Evolutionary conservation across 768 basidiomycete genomes (phyloP).

Genomic region (Xerocomellus amylosporus): DNA sequence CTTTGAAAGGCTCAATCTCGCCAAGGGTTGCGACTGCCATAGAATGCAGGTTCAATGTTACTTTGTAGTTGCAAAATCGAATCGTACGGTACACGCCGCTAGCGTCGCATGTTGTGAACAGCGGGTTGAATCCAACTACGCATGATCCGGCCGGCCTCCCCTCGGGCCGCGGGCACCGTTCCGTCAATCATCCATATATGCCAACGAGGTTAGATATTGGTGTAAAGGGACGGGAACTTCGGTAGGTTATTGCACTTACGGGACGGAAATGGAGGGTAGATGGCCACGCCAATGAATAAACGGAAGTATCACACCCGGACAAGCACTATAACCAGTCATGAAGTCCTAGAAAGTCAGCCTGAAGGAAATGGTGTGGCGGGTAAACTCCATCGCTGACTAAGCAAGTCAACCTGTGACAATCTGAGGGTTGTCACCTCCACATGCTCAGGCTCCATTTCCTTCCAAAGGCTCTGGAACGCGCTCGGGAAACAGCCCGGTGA

Average conservation of each 20-base stretch:
- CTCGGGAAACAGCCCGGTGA: not conserved
- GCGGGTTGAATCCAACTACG: not conserved
- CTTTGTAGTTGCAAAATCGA: slow-evolving; percentile 7
- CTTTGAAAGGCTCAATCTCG: not conserved
- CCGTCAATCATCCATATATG: not conserved
- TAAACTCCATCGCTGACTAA: slow-evolving; percentile 21
- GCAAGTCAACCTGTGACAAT: slow-evolving; percentile 5
- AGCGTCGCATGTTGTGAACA: slow-evolving; percentile 2
- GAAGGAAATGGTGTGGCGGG: slow-evolving; percentile 6
- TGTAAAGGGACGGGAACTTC: not conserved
- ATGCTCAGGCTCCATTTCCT: not conserved
- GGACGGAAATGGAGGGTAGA: slow-evolving; percentile 17
- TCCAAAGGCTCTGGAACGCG: not conserved
- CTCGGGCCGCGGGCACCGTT: not conserved
- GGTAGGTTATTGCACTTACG: slow-evolving; percentile 9
- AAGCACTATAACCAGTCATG: not conserved
- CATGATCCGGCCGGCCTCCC: slow-evolving; percentile 25
- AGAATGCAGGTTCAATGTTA: slow-evolving; percentile 8
- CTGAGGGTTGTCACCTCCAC: not conserved
- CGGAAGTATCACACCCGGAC: not conserved
- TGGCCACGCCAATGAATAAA: not conserved
- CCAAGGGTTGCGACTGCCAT: not conserved
- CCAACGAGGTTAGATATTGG: not conserved
- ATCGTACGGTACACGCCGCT: not conserved
- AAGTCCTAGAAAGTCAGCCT: slow-evolving; percentile 20